Percentiles rank a stretch among this genome's conserved stretches.
Evolutionary conservation across 176 grass and related monocot species (phyloP).

Genomic region (Oryza australiensis): DNA sequence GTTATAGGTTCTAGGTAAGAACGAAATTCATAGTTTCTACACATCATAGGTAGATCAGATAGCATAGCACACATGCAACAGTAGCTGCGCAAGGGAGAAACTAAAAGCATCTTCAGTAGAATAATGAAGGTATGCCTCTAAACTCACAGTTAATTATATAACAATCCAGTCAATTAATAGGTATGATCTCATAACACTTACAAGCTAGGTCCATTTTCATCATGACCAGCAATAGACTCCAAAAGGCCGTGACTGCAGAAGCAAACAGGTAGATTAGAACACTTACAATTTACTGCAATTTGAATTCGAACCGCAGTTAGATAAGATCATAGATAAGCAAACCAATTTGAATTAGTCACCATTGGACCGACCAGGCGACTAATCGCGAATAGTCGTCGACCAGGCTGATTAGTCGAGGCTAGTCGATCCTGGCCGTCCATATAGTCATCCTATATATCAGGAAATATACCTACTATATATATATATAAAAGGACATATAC

Average conservation of each 20-base stretch:
- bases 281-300: not conserved
- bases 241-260: conserved; percentile 76
- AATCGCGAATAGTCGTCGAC: too few species aligned
- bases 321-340: not conserved
- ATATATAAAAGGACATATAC: too few species aligned
- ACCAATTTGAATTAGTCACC: too few species aligned
- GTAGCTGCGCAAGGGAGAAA: not conserved
- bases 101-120: not conserved
- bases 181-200: conserved; percentile 24
- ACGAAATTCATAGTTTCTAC: too few species aligned
- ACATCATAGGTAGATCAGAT: not conserved
- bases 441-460: too few species aligned
- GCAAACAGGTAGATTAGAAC: not conserved
- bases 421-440: too few species aligned
- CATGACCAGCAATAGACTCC: conserved; percentile 89
- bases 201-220: conserved; percentile 79
- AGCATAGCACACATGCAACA: too few species aligned
- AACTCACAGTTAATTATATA: not conserved
- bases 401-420: too few species aligned
- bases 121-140: not conserved
- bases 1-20: too few species aligned
- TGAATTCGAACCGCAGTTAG: not conserved
- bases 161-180: not conserved
- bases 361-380: too few species aligned
- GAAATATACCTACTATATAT: too few species aligned